Evolutionary conservation across 108 stramenopile genomes (phyloP).

Genomic region (Epipyxis sp.): DNA sequence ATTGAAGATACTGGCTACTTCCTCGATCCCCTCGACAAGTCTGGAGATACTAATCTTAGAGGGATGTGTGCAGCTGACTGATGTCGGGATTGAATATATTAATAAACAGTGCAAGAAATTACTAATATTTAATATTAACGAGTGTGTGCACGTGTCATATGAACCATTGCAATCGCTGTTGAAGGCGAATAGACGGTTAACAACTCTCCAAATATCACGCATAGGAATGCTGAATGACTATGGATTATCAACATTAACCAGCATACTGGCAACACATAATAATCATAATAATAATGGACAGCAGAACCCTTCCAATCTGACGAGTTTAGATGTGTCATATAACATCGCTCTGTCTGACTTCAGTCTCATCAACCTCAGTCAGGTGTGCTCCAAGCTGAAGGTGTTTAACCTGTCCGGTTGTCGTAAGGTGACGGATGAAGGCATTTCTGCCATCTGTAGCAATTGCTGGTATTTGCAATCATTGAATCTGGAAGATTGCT

Average conservation of each 20-base stretch:
- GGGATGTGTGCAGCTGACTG: background rate
- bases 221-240: background rate
- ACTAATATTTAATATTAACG: background rate
- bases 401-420: background rate
- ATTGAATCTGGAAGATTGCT: conserved; percentile 20
- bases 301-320: background rate
- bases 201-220: background rate
- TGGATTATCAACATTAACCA: background rate
- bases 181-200: background rate
- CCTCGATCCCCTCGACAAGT: background rate
- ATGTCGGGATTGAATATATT: background rate
- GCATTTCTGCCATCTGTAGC: background rate
- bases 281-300: no score
- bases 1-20: background rate
- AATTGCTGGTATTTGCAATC: conserved; percentile 7
- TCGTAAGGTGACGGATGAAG: background rate
- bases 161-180: background rate
- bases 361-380: background rate
- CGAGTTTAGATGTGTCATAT: background rate
- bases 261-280: background rate
- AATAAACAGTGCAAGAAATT: background rate
- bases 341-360: background rate
- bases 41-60: background rate
- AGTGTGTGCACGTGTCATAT: background rate
- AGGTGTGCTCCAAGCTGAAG: background rate